Base-by-base conservation (phyloP, 2,329 filamentous ascomycete genomes). In the Beauveria rudraprayagi region DNA sequence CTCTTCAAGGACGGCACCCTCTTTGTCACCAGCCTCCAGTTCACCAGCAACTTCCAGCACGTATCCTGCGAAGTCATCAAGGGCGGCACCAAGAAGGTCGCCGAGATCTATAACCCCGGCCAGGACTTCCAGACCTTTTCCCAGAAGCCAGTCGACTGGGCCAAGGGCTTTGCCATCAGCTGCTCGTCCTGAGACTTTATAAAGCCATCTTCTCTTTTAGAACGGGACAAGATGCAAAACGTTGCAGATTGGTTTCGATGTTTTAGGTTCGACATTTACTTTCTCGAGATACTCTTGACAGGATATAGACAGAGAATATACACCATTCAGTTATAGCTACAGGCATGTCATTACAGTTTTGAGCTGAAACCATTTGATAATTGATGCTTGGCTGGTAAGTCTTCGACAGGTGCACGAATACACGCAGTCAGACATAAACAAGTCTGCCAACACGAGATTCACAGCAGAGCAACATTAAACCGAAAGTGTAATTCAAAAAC, bases 71-170 rank as follows among this genome's bases (percentile, higher is more conserved):
- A 56, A 43, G 41, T 56, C n/a, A 43, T 56, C 17, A 56, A 56
- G 54, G 43, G 24, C 28, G 54, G 54, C 54, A 47, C n/a, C 54
- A 47, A 56, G 54, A 22, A 56, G 54, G 54, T 56, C 43, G 54
- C 54, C 26, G 54, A 56, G 26, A 56, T 56, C 43, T 14, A 46
- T 11, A 37, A 56, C 19, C 54, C 54, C 7, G 5, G 5, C 11
- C 54, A 56, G 43, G 41, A 46, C 54, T 56, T 10, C 54, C 54
- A 56, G 43, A 56, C 17, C n/a, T 56, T 56, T n/a, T 56, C 54
- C 7, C n/a, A 46, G 54, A 37, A 46, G 41, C 54, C 54, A 10
- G 5, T 56, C 5, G 54, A 56, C 54, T 56, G 54, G 54, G 54
- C 41, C 26, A 56, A 34, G 9, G 54, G 54, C 26, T 56, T 56